Percentiles rank a stretch among this genome's conserved stretches.
These are phyloP conservation scores for Rhodosporidiobolus sp. DNA, from an alignment of 768 basidiomycete genomes.

Conservation along the genomic window DNA sequence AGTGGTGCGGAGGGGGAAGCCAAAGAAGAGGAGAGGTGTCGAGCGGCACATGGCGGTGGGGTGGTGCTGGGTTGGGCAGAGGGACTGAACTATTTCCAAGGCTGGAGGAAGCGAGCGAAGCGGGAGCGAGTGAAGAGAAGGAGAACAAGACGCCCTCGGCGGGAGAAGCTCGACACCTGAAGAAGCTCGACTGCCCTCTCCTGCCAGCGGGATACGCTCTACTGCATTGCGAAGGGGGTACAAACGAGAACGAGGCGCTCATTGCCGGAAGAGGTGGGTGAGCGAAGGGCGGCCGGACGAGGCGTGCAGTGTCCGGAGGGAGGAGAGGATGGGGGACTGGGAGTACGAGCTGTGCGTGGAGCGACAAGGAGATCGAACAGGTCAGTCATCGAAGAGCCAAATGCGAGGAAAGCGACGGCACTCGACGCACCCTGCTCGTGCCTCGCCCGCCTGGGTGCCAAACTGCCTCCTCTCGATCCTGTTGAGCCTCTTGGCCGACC, in stretches of 20 bases:
- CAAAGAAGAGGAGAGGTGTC: neutral
- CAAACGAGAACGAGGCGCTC: neutral
- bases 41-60: neutral
- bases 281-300: slow-evolving; percentile 26
- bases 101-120: neutral
- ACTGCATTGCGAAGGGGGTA: neutral
- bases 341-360: slow-evolving; percentile 3
- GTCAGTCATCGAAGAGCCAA: neutral
- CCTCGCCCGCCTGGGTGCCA: slow-evolving; percentile 33
- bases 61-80: neutral
- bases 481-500: slow-evolving; percentile 87
- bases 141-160: too few species aligned
- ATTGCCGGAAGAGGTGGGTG: slow-evolving; percentile 14
- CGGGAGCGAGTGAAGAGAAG: neutral
- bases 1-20: neutral
- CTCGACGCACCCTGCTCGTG: slow-evolving; percentile 15
- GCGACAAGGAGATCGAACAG: too few species aligned
- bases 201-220: neutral
- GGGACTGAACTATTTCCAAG: neutral
- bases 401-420: neutral
- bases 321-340: slow-evolving; percentile 11
- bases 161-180: too few species aligned
- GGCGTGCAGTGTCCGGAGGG: slow-evolving; percentile 26
- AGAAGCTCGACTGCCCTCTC: too few species aligned
- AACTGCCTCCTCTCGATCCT: slow-evolving; percentile 64